Evolutionary conservation across 139 green algal species (phyloP).

Genomic region (Coelastrella sp.): DNA sequence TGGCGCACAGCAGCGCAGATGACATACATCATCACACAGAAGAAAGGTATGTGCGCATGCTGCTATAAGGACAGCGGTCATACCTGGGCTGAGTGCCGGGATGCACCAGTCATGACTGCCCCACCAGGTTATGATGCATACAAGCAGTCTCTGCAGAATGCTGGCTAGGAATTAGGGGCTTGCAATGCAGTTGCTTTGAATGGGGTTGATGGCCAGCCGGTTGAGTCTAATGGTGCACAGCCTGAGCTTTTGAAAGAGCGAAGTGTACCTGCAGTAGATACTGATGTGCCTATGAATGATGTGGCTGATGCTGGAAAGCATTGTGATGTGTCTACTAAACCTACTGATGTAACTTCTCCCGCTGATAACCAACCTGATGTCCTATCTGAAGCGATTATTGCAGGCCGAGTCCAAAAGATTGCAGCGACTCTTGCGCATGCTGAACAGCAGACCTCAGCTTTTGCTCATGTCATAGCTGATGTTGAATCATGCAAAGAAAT

Average conservation of each 20-base stretch:
- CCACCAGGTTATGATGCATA: no score
- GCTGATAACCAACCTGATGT: background rate
- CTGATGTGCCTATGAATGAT: background rate
- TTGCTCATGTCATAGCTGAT: background rate
- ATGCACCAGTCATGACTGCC: no score
- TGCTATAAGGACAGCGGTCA: no score
- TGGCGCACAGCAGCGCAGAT: background rate
- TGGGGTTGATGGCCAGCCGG: background rate
- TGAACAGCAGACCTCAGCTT: background rate
- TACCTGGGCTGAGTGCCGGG: no score
- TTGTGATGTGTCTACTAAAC: background rate
- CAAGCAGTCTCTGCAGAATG: background rate
- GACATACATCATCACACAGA: no score
- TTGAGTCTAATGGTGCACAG: background rate
- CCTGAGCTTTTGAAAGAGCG: background rate
- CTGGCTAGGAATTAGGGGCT: background rate
- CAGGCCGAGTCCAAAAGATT: background rate
- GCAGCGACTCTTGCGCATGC: background rate
- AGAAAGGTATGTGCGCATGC: no score
- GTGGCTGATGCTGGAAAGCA: background rate
- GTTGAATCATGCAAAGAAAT: conserved; percentile 17
- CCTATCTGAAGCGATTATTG: background rate
- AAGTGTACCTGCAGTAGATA: background rate
- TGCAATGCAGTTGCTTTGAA: background rate
- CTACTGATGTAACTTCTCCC: background rate